phyloP scores from a whole-genome alignment of 768 basidiomycete genomes.

The Peribolospora kevripleyi region DNA sequence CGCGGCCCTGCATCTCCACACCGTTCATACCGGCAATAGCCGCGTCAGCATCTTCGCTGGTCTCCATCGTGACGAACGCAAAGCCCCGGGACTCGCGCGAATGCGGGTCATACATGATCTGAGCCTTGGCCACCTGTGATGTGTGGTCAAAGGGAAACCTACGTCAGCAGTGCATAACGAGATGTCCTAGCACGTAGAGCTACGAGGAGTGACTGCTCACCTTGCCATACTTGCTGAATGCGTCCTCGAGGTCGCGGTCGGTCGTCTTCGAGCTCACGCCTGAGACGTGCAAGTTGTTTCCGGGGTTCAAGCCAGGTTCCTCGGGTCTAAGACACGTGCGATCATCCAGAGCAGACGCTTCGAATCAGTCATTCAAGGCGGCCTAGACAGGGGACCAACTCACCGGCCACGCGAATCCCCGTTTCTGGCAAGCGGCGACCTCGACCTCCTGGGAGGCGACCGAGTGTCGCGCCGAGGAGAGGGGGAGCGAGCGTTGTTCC shows the following conservation, averaged over 20 bases:
- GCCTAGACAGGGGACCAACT: too few species aligned
- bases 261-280: constrained; percentile 39
- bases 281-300: constrained; percentile 43
- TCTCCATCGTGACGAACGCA: constrained; percentile 76
- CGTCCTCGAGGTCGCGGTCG: constrained; percentile 62
- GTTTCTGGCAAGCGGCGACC: too few species aligned
- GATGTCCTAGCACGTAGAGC: not conserved
- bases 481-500: too few species aligned
- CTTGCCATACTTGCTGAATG: constrained; percentile 67
- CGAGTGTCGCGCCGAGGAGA: too few species aligned
- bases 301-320: constrained; percentile 26
- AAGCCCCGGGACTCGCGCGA: constrained; percentile 49
- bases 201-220: constrained; percentile 26
- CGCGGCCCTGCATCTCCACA: constrained; percentile 68
- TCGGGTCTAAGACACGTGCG: not conserved
- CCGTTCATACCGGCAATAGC: constrained; percentile 62
- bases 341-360: not conserved
- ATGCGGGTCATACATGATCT: constrained; percentile 44
- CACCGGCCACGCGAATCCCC: too few species aligned
- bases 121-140: constrained; percentile 35
- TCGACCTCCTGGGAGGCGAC: too few species aligned
- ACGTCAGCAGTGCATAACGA: not conserved
- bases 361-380: too few species aligned
- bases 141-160: not conserved
- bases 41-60: constrained; percentile 67